phyloP scores from a whole-genome alignment of 805 yeast species.

The Candida xiaguanensis region DNA sequence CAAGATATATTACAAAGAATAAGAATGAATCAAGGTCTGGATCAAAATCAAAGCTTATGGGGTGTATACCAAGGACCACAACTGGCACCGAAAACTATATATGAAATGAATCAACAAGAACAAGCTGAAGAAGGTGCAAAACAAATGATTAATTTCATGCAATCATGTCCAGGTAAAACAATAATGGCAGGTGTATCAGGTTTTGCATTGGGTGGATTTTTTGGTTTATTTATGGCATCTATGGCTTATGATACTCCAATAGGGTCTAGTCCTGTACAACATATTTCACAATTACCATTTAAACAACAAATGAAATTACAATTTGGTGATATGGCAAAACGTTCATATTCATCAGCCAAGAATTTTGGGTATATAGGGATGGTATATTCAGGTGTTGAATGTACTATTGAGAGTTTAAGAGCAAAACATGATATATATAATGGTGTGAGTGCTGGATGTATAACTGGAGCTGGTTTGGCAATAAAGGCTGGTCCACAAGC shows the following conservation, averaged over 20 bases:
- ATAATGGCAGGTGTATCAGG: slow-evolving; percentile 91
- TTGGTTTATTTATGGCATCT: slow-evolving; percentile 91
- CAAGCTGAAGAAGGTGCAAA: slow-evolving; percentile 89
- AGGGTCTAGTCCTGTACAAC: slow-evolving; percentile 51
- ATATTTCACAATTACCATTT: slow-evolving; percentile 80
- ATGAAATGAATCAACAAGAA: slow-evolving; percentile 84
- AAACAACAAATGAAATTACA: slow-evolving; percentile 90
- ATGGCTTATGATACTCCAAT: slow-evolving; percentile 79
- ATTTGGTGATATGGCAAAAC: slow-evolving; percentile 84
- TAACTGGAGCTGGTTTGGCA: slow-evolving; percentile 95
- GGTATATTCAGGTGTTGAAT: slow-evolving; percentile 89
- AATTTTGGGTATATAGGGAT: slow-evolving; percentile 92
- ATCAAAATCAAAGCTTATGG: slow-evolving; percentile 7
- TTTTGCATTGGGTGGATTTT: slow-evolving; percentile 90
- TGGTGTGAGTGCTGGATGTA: slow-evolving; percentile 90
- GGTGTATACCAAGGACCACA: slow-evolving; percentile 38
- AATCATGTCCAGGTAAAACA: slow-evolving; percentile 93
- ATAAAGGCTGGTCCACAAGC: slow-evolving; percentile 92
- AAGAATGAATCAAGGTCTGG: slow-evolving; percentile 1
- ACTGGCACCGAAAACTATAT: slow-evolving; percentile 43
- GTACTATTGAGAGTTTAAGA: slow-evolving; percentile 77
- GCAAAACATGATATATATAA: slow-evolving; percentile 92
- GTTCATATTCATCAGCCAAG: slow-evolving; percentile 86
- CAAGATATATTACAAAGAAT: too few species aligned
- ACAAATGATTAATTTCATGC: slow-evolving; percentile 78